Base-by-base conservation (phyloP, 306 rosid species). In the Lupinus albus region DNA sequence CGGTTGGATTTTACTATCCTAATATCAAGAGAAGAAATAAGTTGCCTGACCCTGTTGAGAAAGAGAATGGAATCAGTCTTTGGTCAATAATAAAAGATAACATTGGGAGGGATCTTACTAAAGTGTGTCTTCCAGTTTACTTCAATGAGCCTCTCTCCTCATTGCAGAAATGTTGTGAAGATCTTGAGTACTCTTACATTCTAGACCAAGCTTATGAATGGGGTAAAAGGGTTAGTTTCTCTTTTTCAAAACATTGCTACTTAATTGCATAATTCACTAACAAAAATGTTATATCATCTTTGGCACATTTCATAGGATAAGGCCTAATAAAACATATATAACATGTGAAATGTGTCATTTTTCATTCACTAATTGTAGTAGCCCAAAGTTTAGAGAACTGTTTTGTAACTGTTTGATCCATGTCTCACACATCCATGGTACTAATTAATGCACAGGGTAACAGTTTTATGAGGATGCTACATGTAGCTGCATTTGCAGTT, bases 21-120 rank as follows among this genome's bases (percentile, higher is more conserved):
- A n/a, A 52, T 35, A 54, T 90, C 55, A 76, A 75, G 65, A 68
- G 96, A 64, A 84, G 99, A 59, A 88, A 86, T 70, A 88, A 85
- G 52, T 84, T 93, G 75, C 99, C 99, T 0, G 90, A 88, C 44
- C 97, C 99, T 51, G 81, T 76, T 80, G 97, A 88, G 80, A 93
- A 83, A 78, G 97, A 93, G 76, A 86, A 67, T 74, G 80, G 96
- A 28, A 78, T 93, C 41, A 88, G 96, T 76, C 88, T 93, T 16
- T 90, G 99, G 99, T 90, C 97, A 67, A 86, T 90, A 78, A 86
- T 93, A 69, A 93, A 93, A 71, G 97, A 93, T 48, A 93, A 90
- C 25, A 84, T 92, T 13, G 96, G 98, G 68, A 92, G 88, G 82
- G 96, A 92, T 79, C 96, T 92, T 10, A 86, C 95, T 21, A 92